These are phyloP conservation scores for Leccinum broughii DNA, from an alignment of 768 basidiomycete species.

Conservation along the genomic window DNA sequence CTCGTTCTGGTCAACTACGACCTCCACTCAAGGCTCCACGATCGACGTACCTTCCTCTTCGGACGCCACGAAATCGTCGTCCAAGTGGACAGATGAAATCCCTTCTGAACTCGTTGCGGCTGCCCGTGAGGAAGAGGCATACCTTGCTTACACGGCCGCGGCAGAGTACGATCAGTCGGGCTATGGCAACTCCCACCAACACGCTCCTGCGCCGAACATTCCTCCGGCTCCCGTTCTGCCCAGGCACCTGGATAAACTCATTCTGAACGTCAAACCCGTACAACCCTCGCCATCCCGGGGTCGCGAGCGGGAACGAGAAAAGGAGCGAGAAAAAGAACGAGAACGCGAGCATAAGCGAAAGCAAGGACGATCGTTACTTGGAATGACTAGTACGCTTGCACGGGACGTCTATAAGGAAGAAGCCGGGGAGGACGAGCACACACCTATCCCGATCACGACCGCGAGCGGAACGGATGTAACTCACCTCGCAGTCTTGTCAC, in stretches of 20 bases:
- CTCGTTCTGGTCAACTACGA: slow-evolving; percentile 46
- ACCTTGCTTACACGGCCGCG: slow-evolving; percentile 45
- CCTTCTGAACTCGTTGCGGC: slow-evolving; percentile 79
- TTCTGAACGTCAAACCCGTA: slow-evolving; percentile 61
- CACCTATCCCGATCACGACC: slow-evolving; percentile 37
- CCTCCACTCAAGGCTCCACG: slow-evolving; percentile 34
- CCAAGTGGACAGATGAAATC: slow-evolving; percentile 75
- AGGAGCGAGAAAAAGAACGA: slow-evolving; percentile 36
- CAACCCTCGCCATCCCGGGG: slow-evolving; percentile 35
- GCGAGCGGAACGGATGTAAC: slow-evolving; percentile 41
- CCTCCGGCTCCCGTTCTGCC: slow-evolving; percentile 89
- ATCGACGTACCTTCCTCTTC: slow-evolving; percentile 27
- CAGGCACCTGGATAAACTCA: slow-evolving; percentile 90
- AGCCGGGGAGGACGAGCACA: slow-evolving; percentile 22
- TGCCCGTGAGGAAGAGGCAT: slow-evolving; percentile 81
- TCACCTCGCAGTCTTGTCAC: slow-evolving; percentile 27
- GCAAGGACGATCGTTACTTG: slow-evolving; percentile 35
- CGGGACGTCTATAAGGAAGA: slow-evolving; percentile 29
- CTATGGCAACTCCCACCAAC: slow-evolving; percentile 36
- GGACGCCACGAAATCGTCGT: slow-evolving; percentile 31
- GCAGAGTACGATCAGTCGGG: slow-evolving; percentile 35
- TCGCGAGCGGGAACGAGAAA: slow-evolving; percentile 37
- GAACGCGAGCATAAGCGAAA: slow-evolving; percentile 34
- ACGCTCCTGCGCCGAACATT: slow-evolving; percentile 69
- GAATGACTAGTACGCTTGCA: slow-evolving; percentile 37